Evolutionary conservation across 1,139 yeast genomes (phyloP).

Genomic region (Tardiomyces blankii): DNA sequence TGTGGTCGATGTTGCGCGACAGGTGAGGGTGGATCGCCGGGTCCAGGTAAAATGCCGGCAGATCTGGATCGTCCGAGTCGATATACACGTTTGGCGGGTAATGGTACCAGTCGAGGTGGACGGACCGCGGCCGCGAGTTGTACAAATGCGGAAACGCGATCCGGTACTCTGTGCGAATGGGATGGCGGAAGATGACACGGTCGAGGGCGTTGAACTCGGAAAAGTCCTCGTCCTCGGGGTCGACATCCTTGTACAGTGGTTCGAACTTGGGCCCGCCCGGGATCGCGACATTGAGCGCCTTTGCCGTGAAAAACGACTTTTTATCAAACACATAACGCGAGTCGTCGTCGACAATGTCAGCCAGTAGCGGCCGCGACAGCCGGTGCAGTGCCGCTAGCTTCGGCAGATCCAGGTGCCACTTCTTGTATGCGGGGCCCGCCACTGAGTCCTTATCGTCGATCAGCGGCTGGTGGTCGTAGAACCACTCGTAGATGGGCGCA

Average conservation of each 20-base stretch:
- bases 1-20: background rate
- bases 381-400: conserved; percentile 59
- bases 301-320: conserved; percentile 76
- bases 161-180: conserved; percentile 69
- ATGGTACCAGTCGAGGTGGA: conserved; percentile 49
- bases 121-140: conserved; percentile 65
- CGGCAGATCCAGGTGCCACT: conserved; percentile 55
- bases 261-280: conserved; percentile 98
- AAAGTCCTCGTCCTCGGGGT: conserved; percentile 62
- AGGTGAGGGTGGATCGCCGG: conserved; percentile 42
- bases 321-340: conserved; percentile 62
- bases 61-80: conserved; percentile 38
- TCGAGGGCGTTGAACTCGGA: conserved; percentile 88
- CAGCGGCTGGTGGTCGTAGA: conserved; percentile 70
- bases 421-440: conserved; percentile 68
- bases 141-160: conserved; percentile 81
- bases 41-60: conserved; percentile 47
- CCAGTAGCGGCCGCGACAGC: conserved; percentile 57
- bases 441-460: conserved; percentile 43
- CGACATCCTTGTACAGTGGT: conserved; percentile 54
- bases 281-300: conserved; percentile 72
- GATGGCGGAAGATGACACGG: conserved; percentile 68
- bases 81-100: conserved; percentile 44
- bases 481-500: conserved; percentile 54
- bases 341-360: conserved; percentile 45